These are phyloP conservation scores for Trametopsis cervina DNA, from an alignment of 768 basidiomycete species.

Conservation along the genomic window DNA sequence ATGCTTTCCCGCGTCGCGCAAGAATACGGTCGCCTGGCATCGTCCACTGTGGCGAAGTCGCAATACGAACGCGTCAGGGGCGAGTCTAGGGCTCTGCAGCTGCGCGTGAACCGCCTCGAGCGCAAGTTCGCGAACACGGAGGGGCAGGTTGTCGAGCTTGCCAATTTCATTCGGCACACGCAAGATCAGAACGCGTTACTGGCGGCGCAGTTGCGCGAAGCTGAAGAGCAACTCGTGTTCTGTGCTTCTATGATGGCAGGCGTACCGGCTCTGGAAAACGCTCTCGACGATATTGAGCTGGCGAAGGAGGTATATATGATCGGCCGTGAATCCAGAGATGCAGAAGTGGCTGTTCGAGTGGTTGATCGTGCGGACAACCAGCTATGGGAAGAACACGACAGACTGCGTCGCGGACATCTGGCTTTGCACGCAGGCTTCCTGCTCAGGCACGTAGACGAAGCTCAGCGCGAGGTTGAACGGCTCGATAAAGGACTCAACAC, in stretches of 20 bases:
- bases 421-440: constrained; percentile 14
- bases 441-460: constrained; percentile 14
- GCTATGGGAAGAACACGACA: constrained; percentile 14
- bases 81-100: constrained; percentile 33
- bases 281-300: not conserved
- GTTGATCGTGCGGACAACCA: not conserved
- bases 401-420: constrained; percentile 16
- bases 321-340: not conserved
- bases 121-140: constrained; percentile 66
- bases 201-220: constrained; percentile 15
- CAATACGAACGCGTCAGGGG: constrained; percentile 17
- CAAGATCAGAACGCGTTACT: constrained; percentile 47
- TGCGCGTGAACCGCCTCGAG: constrained; percentile 47
- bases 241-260: constrained; percentile 6
- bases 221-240: constrained; percentile 14
- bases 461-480: constrained; percentile 12
- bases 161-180: constrained; percentile 50
- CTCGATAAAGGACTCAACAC: constrained; percentile 32
- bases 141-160: constrained; percentile 58
- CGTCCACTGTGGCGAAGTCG: constrained; percentile 19
- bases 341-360: constrained; percentile 5
- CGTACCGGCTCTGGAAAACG: not conserved
- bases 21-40: constrained; percentile 33
- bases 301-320: not conserved
- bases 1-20: constrained; percentile 42